A percentile compares a stretch with the other conserved stretches of the same genome.
Evolutionary conservation across 108 stramenopile genomes (phyloP).

Genomic region (Schizochytrium sp.): DNA sequence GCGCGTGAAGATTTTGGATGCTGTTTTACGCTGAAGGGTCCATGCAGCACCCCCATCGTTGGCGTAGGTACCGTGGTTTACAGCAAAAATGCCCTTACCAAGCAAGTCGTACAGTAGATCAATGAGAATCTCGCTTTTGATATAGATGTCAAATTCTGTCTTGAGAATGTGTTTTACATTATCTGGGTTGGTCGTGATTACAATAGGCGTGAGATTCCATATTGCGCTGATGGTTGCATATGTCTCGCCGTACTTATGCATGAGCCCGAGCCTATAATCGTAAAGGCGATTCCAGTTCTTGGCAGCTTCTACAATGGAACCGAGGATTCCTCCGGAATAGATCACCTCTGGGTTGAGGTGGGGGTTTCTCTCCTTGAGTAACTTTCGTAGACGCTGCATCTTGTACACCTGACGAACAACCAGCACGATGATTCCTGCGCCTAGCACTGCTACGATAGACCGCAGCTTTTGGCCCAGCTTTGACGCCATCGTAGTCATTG

Average conservation of each 20-base stretch:
- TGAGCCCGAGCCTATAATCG: not conserved
- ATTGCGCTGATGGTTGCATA: not conserved
- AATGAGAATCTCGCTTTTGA: conserved; percentile 67
- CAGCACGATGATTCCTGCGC: too few relatives aligned
- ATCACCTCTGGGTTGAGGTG: not conserved
- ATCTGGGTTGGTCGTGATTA: not conserved
- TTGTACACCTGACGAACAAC: too few relatives aligned
- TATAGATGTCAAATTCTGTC: conserved; percentile 74
- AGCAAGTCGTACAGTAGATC: conserved; percentile 61
- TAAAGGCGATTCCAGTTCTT: not conserved
- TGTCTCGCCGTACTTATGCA: conserved; percentile 23
- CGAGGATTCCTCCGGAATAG: not conserved
- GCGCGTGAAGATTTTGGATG: conserved; percentile 71
- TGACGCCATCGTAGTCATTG: too few relatives aligned
- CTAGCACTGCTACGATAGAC: too few relatives aligned
- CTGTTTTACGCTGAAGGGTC: conserved; percentile 74
- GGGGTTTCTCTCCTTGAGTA: not conserved
- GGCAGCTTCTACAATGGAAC: not conserved
- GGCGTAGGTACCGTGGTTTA: not conserved
- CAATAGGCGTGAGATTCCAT: not conserved
- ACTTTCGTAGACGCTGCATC: too few relatives aligned
- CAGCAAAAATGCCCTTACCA: conserved; percentile 75
- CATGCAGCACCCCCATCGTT: conserved; percentile 70
- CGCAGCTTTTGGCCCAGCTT: too few relatives aligned
- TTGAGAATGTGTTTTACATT: conserved; percentile 73